Evolutionary conservation across 345 rosid species (phyloP).

Genomic region (Populus davidiana): DNA sequence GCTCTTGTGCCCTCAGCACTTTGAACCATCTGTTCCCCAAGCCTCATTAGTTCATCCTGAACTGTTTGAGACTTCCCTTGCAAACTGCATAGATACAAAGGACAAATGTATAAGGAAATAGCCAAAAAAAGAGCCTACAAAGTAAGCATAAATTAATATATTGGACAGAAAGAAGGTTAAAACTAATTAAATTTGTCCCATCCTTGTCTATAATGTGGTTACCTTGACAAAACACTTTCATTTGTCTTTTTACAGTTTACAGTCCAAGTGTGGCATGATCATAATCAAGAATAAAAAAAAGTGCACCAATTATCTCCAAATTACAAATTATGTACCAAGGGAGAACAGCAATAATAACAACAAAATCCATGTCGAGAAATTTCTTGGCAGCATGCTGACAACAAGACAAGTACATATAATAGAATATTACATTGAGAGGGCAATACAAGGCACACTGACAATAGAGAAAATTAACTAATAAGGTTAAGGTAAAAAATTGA

Average conservation of each 20-base stretch:
- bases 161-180: not conserved
- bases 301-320: not conserved
- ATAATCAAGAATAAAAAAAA: not conserved
- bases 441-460: not conserved
- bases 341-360: not conserved
- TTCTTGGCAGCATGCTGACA: not conserved
- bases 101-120: not conserved
- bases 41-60: constrained; percentile 79
- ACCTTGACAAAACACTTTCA: not conserved
- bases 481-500: not conserved
- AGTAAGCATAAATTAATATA: not conserved
- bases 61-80: constrained; percentile 87
- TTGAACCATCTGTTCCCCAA: constrained; percentile 81
- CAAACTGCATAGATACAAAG: constrained; percentile 45
- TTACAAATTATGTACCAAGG: not conserved
- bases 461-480: not conserved
- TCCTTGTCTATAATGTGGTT: not conserved
- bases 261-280: not conserved
- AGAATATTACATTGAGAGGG: not conserved
- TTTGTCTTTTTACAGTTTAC: not conserved
- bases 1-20: constrained; percentile 96
- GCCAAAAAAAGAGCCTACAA: not conserved
- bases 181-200: not conserved
- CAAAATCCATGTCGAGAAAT: not conserved
- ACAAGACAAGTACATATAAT: not conserved